phyloP scores from a whole-genome alignment of 371 early-diverging fungal genomes.

The Mucor racemosus region DNA sequence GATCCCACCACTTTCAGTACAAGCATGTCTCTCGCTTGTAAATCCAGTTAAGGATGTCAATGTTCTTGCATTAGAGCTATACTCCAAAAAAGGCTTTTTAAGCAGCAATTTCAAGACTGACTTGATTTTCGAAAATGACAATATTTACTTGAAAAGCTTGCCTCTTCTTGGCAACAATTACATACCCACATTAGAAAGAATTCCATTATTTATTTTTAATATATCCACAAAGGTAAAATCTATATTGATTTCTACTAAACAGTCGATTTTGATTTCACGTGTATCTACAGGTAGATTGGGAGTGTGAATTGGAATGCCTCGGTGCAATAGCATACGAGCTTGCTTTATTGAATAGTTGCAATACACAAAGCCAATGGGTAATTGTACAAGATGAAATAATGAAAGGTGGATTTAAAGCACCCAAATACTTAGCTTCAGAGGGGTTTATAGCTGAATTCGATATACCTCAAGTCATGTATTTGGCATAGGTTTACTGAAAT shows the following conservation, averaged over 20 bases:
- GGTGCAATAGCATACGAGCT: constrained; percentile 63
- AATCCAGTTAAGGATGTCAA: neutral
- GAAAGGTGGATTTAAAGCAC: neutral
- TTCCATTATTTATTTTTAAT: constrained; percentile 77
- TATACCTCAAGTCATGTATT: too few species aligned
- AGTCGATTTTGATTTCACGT: neutral
- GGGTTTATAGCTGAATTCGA: too few species aligned
- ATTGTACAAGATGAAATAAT: neutral
- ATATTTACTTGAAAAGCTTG: constrained; percentile 28
- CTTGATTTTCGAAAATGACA: neutral
- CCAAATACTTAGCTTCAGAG: neutral
- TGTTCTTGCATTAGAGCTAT: neutral
- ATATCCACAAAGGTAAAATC: constrained; percentile 64
- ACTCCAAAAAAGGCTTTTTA: neutral
- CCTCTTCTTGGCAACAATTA: constrained; percentile 76
- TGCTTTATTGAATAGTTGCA: constrained; percentile 65
- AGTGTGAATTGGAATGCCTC: constrained; percentile 74
- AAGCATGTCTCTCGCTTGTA: constrained; percentile 13
- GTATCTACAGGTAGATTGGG: constrained; percentile 69
- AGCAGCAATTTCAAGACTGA: neutral
- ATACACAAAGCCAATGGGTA: neutral
- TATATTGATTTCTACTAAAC: neutral
- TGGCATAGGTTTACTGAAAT: too few species aligned
- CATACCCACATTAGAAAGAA: constrained; percentile 67
- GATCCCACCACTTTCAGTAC: constrained; percentile 60